Evolutionary conservation across 805 yeast species (phyloP).

Genomic region (Yamadazyma nakazawae): DNA sequence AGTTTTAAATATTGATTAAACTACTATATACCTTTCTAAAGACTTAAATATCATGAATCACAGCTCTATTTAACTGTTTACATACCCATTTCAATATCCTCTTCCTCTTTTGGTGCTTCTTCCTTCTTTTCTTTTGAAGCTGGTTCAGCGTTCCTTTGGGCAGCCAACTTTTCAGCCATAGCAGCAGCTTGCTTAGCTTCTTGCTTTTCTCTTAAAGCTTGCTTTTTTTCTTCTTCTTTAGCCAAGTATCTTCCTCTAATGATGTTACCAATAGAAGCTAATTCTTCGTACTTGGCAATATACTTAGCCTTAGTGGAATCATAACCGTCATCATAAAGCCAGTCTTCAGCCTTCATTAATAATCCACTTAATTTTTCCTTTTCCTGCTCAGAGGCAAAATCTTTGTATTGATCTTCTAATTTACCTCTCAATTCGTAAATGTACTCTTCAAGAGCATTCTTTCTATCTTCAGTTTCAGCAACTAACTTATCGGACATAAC

Average conservation of each 20-base stretch:
- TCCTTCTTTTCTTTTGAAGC: slow-evolving; percentile 18
- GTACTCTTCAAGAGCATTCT: slow-evolving; percentile 97
- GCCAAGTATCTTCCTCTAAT: slow-evolving; percentile 93
- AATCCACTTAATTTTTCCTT: slow-evolving; percentile 71
- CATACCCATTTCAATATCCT: slow-evolving; percentile 35
- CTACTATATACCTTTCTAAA: slow-evolving; percentile 2
- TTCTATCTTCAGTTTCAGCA: slow-evolving; percentile 97
- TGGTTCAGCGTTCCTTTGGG: slow-evolving; percentile 59
- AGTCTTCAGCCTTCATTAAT: slow-evolving; percentile 87
- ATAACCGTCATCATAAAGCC: slow-evolving; percentile 97
- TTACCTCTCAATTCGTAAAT: slow-evolving; percentile 96
- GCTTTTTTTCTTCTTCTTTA: slow-evolving; percentile 93
- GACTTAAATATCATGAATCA: neutral
- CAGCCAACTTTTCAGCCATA: slow-evolving; percentile 80
- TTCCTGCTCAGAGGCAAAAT: slow-evolving; percentile 88
- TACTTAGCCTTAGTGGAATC: slow-evolving; percentile 95
- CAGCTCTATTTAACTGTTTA: slow-evolving; percentile 22
- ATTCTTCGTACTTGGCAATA: slow-evolving; percentile 96
- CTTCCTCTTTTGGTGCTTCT: slow-evolving; percentile 21
- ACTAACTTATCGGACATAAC: slow-evolving; percentile 91
- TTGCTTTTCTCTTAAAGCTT: slow-evolving; percentile 78
- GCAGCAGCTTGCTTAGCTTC: slow-evolving; percentile 83
- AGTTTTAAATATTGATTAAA: neutral
- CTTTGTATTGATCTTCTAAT: slow-evolving; percentile 85
- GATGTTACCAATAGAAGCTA: slow-evolving; percentile 90